phyloP scores from a whole-genome alignment of 2,329 filamentous ascomycete genomes.

The Pseudocercospora cruenta region DNA sequence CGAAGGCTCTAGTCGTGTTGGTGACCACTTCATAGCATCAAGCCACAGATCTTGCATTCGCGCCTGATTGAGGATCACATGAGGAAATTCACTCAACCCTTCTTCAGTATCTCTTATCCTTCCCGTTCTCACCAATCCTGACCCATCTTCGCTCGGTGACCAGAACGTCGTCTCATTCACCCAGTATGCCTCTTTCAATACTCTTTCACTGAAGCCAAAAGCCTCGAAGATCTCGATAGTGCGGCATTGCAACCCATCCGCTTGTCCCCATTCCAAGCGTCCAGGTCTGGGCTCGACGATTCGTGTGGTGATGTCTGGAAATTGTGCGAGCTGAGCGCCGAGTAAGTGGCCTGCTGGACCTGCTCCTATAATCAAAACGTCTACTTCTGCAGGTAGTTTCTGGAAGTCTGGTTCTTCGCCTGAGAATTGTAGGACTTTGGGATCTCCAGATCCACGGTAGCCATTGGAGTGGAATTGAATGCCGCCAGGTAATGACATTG shows the following conservation, averaged over 20 bases:
- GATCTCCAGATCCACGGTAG: conserved; percentile 39
- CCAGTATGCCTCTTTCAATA: conserved; percentile 69
- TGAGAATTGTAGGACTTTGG: conserved; percentile 35
- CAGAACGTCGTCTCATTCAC: conserved; percentile 64
- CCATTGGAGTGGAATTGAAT: conserved; percentile 43
- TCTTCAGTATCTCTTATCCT: conserved; percentile 66
- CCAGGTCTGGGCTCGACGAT: conserved; percentile 47
- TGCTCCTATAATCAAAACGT: conserved; percentile 56
- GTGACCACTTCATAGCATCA: conserved; percentile 39
- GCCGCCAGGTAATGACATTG: conserved; percentile 3
- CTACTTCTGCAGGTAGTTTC: conserved; percentile 42
- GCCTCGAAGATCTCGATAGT: conserved; percentile 75
- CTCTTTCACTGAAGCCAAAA: conserved; percentile 67
- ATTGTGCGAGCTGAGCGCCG: conserved; percentile 55
- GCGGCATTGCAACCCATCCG: conserved; percentile 64
- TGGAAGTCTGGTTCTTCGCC: conserved; percentile 37
- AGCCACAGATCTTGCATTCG: conserved; percentile 61
- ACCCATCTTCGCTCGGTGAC: conserved; percentile 64
- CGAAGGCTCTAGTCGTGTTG: conserved; percentile 36
- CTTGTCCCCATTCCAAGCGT: conserved; percentile 44
- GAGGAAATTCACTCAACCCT: conserved; percentile 65
- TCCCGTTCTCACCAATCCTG: conserved; percentile 59
- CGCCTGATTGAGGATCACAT: conserved; percentile 72
- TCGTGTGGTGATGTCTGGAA: conserved; percentile 51
- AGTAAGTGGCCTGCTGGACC: conserved; percentile 54